Evolutionary conservation across 1,284 basidiomycete genomes (phyloP).

Genomic region (Sanghuangporus sanghuang): DNA sequence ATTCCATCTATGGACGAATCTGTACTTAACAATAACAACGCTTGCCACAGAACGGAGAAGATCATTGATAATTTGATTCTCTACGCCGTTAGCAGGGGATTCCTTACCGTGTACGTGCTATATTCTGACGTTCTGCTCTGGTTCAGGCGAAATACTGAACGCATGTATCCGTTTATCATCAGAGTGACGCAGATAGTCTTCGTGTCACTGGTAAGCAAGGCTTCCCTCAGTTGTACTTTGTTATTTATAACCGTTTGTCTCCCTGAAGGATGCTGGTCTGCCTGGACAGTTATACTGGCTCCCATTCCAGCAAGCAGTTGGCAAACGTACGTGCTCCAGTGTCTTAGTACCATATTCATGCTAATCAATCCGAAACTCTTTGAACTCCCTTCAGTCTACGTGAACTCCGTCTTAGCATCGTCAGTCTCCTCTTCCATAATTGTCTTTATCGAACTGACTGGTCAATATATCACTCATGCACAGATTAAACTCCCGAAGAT

Average conservation of each 20-base stretch:
- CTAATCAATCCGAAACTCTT: no score
- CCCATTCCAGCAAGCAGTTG: conserved; percentile 7
- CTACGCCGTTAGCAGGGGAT: conserved; percentile 3
- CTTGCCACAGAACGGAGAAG: not conserved
- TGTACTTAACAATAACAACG: not conserved
- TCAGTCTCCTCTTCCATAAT: not conserved
- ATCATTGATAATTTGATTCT: conserved; percentile 1
- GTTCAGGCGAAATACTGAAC: not conserved
- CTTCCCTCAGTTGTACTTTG: no score
- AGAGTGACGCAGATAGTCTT: conserved; percentile 4
- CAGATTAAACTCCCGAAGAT: not conserved
- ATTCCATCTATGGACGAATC: not conserved
- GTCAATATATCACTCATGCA: not conserved
- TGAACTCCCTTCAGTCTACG: not conserved
- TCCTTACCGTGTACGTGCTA: not conserved
- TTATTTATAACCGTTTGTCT: not conserved
- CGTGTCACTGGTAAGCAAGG: conserved; percentile 1
- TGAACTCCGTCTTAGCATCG: conserved; percentile 3
- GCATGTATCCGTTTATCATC: not conserved
- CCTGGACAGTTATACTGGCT: conserved; percentile 2
- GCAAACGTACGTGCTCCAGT: not conserved
- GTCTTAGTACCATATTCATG: not conserved
- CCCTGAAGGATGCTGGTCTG: not conserved
- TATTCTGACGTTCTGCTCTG: not conserved
- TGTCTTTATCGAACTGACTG: not conserved